Percentiles rank a stretch among this genome's conserved stretches.
Evolutionary conservation across 2,329 filamentous ascomycete species (phyloP).

Genomic region (Alternaria postmessia): DNA sequence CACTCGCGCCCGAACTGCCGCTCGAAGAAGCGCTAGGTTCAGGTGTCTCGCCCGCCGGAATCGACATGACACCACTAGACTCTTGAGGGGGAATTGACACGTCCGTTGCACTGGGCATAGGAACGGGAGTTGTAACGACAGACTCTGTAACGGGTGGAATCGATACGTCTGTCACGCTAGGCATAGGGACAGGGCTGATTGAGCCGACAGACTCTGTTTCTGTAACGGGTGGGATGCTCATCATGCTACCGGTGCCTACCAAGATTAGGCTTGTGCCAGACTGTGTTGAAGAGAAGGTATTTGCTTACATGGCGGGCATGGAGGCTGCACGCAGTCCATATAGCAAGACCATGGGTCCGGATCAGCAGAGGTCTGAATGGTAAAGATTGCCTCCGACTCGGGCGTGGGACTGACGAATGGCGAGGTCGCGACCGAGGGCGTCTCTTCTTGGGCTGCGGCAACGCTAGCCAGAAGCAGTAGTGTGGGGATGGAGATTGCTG

Average conservation of each 20-base stretch:
- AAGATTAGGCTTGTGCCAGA: conserved; percentile 8
- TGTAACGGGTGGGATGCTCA: conserved; percentile 13
- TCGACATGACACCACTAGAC: conserved; percentile 22
- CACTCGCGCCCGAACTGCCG: background rate
- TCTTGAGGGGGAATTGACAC: conserved; percentile 31
- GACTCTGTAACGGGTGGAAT: conserved; percentile 4
- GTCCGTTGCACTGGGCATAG: conserved; percentile 20
- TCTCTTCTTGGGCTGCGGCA: conserved; percentile 23
- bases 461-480: conserved; percentile 41
- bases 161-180: conserved; percentile 24
- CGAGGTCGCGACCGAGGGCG: conserved; percentile 24
- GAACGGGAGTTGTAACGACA: background rate
- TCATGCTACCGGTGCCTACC: conserved; percentile 18
- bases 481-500: conserved; percentile 29
- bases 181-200: background rate
- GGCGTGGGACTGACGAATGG: conserved; percentile 22
- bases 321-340: conserved; percentile 37
- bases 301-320: conserved; percentile 41
- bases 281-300: background rate
- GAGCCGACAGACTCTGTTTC: background rate
- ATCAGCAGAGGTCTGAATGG: conserved; percentile 40
- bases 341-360: conserved; percentile 29
- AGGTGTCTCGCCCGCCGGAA: conserved; percentile 35
- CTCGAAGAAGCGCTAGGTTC: conserved; percentile 14
- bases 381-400: conserved; percentile 34